Evolutionary conservation across 1,284 basidiomycete species (phyloP).

Genomic region (Rhodotorula sp.): DNA sequence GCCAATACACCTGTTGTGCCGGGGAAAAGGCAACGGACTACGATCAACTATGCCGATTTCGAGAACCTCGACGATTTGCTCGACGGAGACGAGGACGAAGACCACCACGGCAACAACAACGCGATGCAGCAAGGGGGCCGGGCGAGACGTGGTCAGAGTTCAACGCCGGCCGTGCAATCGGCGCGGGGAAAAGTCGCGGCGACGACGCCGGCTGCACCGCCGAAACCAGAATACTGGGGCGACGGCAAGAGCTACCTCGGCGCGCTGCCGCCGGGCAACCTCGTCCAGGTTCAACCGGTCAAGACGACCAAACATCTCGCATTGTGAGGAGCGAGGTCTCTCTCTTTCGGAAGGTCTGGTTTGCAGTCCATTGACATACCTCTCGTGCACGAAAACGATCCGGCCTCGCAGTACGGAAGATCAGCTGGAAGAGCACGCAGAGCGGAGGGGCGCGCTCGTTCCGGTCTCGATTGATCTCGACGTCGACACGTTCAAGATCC

Average conservation of each 20-base stretch:
- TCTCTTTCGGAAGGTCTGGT: no score
- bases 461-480: conserved; percentile 95
- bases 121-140: conserved; percentile 7
- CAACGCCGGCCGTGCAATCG: conserved; percentile 12
- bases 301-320: conserved; percentile 66
- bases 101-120: conserved; percentile 21
- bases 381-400: neutral
- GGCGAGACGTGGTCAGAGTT: conserved; percentile 40
- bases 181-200: conserved; percentile 3
- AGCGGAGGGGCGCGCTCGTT: conserved; percentile 58
- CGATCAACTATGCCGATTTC: conserved; percentile 84
- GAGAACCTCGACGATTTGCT: conserved; percentile 52
- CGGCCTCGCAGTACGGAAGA: conserved; percentile 60
- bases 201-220: neutral
- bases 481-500: conserved; percentile 83
- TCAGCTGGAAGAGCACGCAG: conserved; percentile 64
- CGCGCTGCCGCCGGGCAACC: conserved; percentile 73
- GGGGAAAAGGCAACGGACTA: conserved; percentile 43
- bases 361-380: neutral
- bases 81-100: conserved; percentile 59
- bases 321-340: conserved; percentile 55
- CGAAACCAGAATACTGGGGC: conserved; percentile 52
- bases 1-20: conserved; percentile 21
- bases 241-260: conserved; percentile 87
- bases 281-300: conserved; percentile 65